Base-by-base conservation (phyloP, 2,329 filamentous ascomycete genomes). In the Septoria petroselini region DNA sequence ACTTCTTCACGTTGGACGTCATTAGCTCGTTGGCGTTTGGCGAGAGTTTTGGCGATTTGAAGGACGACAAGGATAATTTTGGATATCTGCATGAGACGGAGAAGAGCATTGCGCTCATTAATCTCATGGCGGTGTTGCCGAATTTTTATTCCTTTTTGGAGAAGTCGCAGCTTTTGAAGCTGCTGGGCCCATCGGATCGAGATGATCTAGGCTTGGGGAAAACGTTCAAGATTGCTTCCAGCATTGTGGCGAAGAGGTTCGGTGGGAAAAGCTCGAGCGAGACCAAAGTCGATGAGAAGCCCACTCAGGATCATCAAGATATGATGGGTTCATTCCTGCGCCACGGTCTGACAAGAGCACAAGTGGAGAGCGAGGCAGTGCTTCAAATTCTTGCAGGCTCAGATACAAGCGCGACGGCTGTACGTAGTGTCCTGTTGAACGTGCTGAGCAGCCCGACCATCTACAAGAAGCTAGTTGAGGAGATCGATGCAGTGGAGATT, bases 391-490 rank as follows among this genome's bases (percentile, higher is more conserved):
- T 53, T 12, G 76, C 76, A 0, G 76, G 75, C 11, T 72, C 74
- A 7, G 76, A 78, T 48, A 78, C 76, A 9, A 77, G 74, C 0
- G 74, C 73, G 2, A 77, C 75, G 2, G 68, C 72, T 3, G 72
- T 78, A 19, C 35, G 56, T 7, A 54, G 47, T 17, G 35, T 55
- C 11, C 40, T 57, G n/a, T 37, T 52, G 8, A 42, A 58, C 27
- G 43, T 61, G 3, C 30, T 58, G 23, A 50, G 55, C n/a, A 52
- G 42, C 30, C 50, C 50, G 6, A 25, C 40, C 4, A 68, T 71
- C 5, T 76, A 77, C 52, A 61, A 66, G 4, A 72, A 67, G 35
- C 66, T 79, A 47, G 70, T 76, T 65, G 61, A 58, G 1, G 75
- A 78, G 52, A 70, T 79, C 30, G 68, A 74, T 2, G n/a, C 15